These are phyloP conservation scores for Mediolabrus comicus DNA, from an alignment of 108 stramenopile species.

Conservation along the genomic window DNA sequence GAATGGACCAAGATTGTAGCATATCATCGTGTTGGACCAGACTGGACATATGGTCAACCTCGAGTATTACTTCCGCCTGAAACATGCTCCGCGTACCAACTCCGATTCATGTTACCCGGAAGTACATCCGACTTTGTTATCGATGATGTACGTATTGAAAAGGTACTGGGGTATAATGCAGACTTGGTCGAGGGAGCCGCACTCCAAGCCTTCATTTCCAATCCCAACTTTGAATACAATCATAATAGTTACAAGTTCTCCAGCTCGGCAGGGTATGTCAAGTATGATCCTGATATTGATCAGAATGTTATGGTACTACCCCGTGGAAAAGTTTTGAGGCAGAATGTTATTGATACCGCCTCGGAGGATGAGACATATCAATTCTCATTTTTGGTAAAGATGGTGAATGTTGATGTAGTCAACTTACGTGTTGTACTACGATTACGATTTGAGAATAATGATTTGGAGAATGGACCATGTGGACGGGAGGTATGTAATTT, in stretches of 20 bases:
- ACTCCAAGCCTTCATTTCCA: conserved; percentile 16
- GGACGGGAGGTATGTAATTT: conserved; percentile 16
- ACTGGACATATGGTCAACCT: conserved; percentile 29
- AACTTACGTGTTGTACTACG: conserved; percentile 17
- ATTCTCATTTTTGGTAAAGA: conserved; percentile 12
- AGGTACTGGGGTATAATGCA: background rate
- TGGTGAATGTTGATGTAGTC: conserved; percentile 2
- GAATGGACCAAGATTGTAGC: conserved; percentile 31
- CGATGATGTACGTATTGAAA: conserved; percentile 25
- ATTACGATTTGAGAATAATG: conserved; percentile 27
- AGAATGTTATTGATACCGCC: conserved; percentile 18
- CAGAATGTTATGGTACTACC: conserved; percentile 21
- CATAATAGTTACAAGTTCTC: conserved; percentile 20
- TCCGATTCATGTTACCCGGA: conserved; percentile 21
- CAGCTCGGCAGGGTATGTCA: background rate
- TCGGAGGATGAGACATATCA: conserved; percentile 11
- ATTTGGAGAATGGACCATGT: conserved; percentile 29
- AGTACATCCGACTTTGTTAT: conserved; percentile 17
- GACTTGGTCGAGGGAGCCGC: background rate
- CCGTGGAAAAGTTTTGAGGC: conserved; percentile 9
- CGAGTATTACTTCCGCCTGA: conserved; percentile 6
- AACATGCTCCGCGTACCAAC: conserved; percentile 28
- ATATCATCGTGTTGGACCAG: conserved; percentile 22
- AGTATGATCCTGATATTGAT: conserved; percentile 10
- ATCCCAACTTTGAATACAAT: conserved; percentile 22